Evolutionary conservation across 257 asterid genomes (phyloP).

Genomic region (Cordia subcordata): DNA sequence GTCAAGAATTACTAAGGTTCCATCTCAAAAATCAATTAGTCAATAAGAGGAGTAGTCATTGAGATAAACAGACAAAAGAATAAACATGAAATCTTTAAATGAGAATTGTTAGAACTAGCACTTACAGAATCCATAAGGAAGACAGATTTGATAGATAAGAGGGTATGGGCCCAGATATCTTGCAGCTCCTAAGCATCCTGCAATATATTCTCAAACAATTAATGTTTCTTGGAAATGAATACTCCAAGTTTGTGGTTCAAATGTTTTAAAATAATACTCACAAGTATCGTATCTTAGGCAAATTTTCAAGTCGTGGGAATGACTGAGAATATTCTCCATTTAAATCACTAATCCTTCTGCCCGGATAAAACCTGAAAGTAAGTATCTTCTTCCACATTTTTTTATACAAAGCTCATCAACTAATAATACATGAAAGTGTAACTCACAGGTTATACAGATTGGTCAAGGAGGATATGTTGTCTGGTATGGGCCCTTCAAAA

Average conservation of each 20-base stretch:
- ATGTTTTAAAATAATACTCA: constrained; percentile 26
- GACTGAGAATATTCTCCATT: constrained; percentile 37
- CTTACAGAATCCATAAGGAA: too few species aligned
- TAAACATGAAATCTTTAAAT: too few species aligned
- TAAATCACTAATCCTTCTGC: constrained; percentile 60
- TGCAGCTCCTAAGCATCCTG: constrained; percentile 70
- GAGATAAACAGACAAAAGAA: too few species aligned
- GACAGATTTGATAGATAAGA: constrained; percentile 5
- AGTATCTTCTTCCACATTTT: background rate
- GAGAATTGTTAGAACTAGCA: too few species aligned
- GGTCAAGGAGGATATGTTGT: constrained; percentile 37
- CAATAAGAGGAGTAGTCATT: too few species aligned
- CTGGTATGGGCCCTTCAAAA: constrained; percentile 58
- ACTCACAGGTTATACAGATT: constrained; percentile 37
- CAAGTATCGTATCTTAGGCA: constrained; percentile 33
- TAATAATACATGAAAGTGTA: background rate
- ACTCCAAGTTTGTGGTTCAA: background rate
- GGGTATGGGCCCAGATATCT: constrained; percentile 46
- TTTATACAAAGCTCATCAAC: background rate
- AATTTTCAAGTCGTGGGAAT: constrained; percentile 41
- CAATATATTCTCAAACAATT: constrained; percentile 5
- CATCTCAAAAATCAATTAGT: too few species aligned
- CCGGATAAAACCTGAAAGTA: constrained; percentile 5
- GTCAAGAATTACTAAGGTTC: too few species aligned
- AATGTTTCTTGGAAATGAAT: background rate